Percentiles rank a stretch among this genome's conserved stretches.
phyloP scores from a whole-genome alignment of 257 asterid genomes.

The Nicotiana paniculata region DNA sequence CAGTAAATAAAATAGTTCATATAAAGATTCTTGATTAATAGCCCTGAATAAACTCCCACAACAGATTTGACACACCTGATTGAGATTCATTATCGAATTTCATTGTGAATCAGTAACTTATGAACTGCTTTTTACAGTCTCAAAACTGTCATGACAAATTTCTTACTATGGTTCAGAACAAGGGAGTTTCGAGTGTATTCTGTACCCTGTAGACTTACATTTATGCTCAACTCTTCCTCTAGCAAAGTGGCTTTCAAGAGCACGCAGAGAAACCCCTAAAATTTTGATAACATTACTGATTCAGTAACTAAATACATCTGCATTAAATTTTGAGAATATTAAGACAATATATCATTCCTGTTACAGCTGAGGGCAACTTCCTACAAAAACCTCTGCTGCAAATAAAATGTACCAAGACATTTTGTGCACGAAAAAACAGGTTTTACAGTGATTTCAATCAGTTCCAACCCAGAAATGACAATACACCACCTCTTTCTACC shows the following conservation, averaged over 20 bases:
- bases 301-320: neutral
- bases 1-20: too few relatives aligned
- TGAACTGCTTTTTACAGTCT: too few relatives aligned
- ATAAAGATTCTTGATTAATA: too few relatives aligned
- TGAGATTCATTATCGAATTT: too few relatives aligned
- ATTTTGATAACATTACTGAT: too few relatives aligned
- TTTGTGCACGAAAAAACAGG: neutral
- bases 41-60: too few relatives aligned
- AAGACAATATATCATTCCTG: neutral
- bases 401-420: neutral
- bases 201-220: neutral
- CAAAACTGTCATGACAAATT: too few relatives aligned
- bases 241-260: neutral
- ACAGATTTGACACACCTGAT: too few relatives aligned
- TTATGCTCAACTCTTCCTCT: neutral
- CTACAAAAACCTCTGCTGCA: neutral
- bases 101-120: too few relatives aligned
- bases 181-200: too few relatives aligned
- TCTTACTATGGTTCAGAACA: too few relatives aligned
- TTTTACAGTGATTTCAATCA: neutral
- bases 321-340: neutral
- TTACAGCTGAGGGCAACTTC: neutral
- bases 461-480: neutral
- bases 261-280: neutral
- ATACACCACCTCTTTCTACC: neutral